Conservation (phyloP, 495 filamentous ascomycete species). For the Aspergillus ostianus region DNA sequence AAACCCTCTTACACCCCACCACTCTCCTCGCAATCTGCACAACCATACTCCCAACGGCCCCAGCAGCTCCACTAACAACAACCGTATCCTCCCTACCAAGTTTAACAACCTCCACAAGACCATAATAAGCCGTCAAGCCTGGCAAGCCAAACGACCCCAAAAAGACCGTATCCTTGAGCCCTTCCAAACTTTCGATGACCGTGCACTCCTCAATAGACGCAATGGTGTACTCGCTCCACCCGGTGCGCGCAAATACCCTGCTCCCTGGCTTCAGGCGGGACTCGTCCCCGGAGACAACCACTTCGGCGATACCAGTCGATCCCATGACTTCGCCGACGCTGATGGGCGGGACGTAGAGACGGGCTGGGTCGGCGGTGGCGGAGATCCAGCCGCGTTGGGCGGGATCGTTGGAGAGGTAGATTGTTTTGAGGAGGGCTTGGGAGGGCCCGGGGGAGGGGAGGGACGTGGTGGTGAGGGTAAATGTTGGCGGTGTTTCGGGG, state of each 20-base stretch:
- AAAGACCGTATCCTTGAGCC: constrained; percentile 43
- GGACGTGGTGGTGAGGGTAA: constrained; percentile 42
- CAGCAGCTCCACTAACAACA: constrained; percentile 50
- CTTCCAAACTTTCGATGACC: constrained; percentile 28
- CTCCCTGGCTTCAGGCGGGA: constrained; percentile 29
- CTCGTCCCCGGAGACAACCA: constrained; percentile 35
- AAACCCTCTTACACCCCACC: constrained; percentile 50
- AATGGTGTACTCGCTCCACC: constrained; percentile 54
- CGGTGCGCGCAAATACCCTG: constrained; percentile 36
- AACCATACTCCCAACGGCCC: constrained; percentile 45
- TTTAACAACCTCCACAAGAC: constrained; percentile 40
- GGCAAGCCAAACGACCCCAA: constrained; percentile 50
- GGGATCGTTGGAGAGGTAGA: constrained; percentile 68
- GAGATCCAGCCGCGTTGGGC: constrained; percentile 67
- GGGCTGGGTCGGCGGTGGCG: constrained; percentile 34
- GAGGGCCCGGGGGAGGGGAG: constrained; percentile 48
- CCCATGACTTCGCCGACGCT: constrained; percentile 59
- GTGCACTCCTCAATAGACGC: constrained; percentile 32
- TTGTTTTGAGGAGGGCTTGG: constrained; percentile 56
- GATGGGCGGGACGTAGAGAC: constrained; percentile 61
- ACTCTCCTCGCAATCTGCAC: constrained; percentile 56
- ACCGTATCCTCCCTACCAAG: constrained; percentile 38
- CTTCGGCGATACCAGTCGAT: constrained; percentile 46
- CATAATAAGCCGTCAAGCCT: constrained; percentile 54
- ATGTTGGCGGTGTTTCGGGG: constrained; percentile 39